Percentiles rank a stretch among this genome's conserved stretches.
Conservation (phyloP, 192 early-diverging fungal species). For the Coemansia interrupta region DNA sequence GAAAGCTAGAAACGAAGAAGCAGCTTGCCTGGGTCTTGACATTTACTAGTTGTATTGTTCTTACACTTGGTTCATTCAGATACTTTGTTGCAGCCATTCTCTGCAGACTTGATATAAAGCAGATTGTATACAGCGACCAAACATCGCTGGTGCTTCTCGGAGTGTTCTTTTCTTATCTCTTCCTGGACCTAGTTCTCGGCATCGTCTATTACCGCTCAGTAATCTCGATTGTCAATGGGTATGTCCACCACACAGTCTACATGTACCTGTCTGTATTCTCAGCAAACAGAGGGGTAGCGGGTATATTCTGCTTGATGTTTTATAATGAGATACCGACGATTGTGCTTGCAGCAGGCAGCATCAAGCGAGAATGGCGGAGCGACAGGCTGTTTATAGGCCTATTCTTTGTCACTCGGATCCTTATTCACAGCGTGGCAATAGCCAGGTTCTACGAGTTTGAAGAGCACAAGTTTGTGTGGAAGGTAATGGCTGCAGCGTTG, state of each 20-base stretch:
- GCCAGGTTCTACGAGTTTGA: constrained; percentile 32
- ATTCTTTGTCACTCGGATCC: constrained; percentile 58
- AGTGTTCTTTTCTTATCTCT: constrained; percentile 56
- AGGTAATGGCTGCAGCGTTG: constrained; percentile 38
- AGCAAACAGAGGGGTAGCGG: constrained; percentile 19
- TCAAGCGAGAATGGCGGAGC: constrained; percentile 48
- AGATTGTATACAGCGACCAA: constrained; percentile 30
- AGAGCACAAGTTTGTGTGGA: constrained; percentile 25
- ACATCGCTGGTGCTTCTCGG: constrained; percentile 40
- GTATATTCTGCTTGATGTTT: constrained; percentile 52
- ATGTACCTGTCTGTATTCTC: constrained; percentile 31
- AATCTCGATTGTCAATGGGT: constrained; percentile 57
- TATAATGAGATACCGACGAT: constrained; percentile 60
- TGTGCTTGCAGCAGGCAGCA: constrained; percentile 54
- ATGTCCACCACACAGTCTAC: constrained; percentile 63
- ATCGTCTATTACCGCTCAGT: constrained; percentile 54
- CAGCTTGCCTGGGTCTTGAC: constrained; percentile 55
- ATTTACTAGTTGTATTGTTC: constrained; percentile 25
- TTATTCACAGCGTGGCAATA: constrained; percentile 51
- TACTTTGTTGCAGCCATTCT: constrained; percentile 25
- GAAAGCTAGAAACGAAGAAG: constrained; percentile 29
- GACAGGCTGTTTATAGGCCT: constrained; percentile 55
- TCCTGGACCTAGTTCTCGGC: constrained; percentile 58
- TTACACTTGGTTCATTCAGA: constrained; percentile 27
- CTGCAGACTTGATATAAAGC: constrained; percentile 8